Percentiles rank a stretch among this genome's conserved stretches.
Conservation (phyloP, 768 basidiomycete genomes). For the Russula vinacea region DNA sequence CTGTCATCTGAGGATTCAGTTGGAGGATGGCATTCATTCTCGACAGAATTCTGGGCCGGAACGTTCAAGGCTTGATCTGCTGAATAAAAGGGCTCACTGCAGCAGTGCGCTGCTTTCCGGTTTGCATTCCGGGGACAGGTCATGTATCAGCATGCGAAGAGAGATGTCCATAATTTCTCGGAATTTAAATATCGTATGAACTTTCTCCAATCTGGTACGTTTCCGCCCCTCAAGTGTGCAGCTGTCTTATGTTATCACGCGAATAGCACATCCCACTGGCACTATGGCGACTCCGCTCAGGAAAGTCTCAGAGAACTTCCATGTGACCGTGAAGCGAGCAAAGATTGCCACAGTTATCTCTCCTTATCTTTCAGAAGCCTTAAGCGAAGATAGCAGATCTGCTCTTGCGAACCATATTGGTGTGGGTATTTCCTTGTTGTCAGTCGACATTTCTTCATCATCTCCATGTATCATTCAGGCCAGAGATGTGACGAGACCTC, state of each 20-base stretch:
- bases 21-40: not conserved
- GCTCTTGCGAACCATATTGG: not conserved
- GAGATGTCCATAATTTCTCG: not conserved
- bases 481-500: not conserved
- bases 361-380: not conserved
- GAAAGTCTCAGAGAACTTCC: not conserved
- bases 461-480: not conserved
- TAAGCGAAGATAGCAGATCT: not conserved
- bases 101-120: not conserved
- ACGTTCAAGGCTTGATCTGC: no score
- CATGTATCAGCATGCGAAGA: not conserved
- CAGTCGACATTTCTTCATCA: not conserved
- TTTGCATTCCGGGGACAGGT: no score
- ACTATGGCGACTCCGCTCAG: constrained; percentile 14
- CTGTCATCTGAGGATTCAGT: not conserved
- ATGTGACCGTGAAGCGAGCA: not conserved
- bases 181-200: not conserved
- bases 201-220: not conserved
- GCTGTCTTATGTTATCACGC: not conserved
- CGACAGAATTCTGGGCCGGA: not conserved
- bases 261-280: not conserved
- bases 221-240: not conserved
- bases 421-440: not conserved
- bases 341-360: not conserved
- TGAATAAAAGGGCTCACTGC: not conserved